Base-by-base conservation (phyloP, 768 basidiomycete genomes). In the Pleurotus eryngii region DNA sequence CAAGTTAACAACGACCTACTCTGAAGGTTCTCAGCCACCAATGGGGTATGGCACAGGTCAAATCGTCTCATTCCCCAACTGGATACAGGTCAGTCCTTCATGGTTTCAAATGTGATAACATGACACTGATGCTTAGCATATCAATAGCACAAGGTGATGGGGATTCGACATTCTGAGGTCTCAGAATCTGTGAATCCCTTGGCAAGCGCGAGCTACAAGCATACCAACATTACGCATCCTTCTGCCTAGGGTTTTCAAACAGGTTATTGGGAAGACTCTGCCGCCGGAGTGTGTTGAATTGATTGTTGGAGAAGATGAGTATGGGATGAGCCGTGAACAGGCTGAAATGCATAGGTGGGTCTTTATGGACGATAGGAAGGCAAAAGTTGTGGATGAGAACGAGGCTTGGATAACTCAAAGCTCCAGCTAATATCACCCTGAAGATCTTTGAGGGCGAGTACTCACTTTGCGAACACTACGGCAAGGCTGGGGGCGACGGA, bases 311-410 rank as follows among this genome's bases (percentile, higher is more conserved):
- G 17, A 39, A 12, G 14, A 17, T 18, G 49, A 5, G n/a, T 35
- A 45, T 48, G 57, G 57, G 40, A 17, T 58, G 39, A 49, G 49
- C n/a, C 30, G 57, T n/a, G 57, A 58, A 42, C 48, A 38, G 57
- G 57, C 57, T 3, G 57, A 58, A 40, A 45, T 8, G 18, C 57
- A 58, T 58, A 17, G 57, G 12, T 49, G 57, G 17, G 35, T 12
- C 15, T 49, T 58, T 22, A 58, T 58, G 57, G 49, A 50, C 9
- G 57, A 51, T 53, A n/a, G 57, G 24, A 53, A 42, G 42, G 26
- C 26, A 4, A 51, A 53, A 30, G 37, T 53, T 35, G 11, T 14
- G 1, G 40, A 53, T 15, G 50, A 53, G 40, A n/a, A 15, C 11
- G 50, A 53, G 9, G 50, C 14, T 26, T 14, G 24, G 4, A n/a